Percentiles rank a stretch among this genome's conserved stretches.
phyloP scores from a whole-genome alignment of 108 stramenopile species.

The Cyclotella baltica region DNA sequence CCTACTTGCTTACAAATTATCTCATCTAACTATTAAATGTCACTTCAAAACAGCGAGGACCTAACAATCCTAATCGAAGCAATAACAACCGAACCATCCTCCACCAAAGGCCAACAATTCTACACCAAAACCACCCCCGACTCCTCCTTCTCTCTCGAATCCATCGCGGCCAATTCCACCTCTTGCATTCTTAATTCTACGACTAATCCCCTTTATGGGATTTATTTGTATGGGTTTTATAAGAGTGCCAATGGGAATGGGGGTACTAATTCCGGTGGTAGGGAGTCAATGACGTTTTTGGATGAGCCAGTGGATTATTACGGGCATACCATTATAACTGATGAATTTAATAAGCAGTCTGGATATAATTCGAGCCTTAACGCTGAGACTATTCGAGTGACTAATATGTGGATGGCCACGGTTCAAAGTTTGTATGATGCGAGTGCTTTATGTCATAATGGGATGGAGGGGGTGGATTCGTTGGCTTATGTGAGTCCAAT shows the following conservation, averaged over 20 bases:
- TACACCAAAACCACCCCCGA: conserved; percentile 5
- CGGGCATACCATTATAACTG: conserved; percentile 38
- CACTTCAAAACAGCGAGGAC: background rate
- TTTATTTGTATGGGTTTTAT: conserved; percentile 38
- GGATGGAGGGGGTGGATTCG: conserved; percentile 18
- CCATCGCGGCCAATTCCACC: background rate
- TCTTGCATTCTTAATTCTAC: conserved; percentile 2
- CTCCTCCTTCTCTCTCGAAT: conserved; percentile 19
- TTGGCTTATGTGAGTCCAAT: conserved; percentile 43
- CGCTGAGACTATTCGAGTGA: conserved; percentile 43
- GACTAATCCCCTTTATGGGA: conserved; percentile 34
- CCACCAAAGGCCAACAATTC: conserved; percentile 25
- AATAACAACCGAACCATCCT: conserved; percentile 23
- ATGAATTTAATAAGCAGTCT: conserved; percentile 32
- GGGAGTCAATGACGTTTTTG: conserved; percentile 24
- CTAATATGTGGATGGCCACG: conserved; percentile 80
- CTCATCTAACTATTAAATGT: background rate
- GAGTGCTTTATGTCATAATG: conserved; percentile 49
- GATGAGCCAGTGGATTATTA: conserved; percentile 35
- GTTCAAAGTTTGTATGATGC: conserved; percentile 66
- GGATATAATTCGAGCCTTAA: conserved; percentile 39
- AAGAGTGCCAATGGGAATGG: conserved; percentile 32
- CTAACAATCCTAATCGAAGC: conserved; percentile 26
- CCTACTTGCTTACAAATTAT: background rate
- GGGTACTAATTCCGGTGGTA: background rate